Percentiles rank a stretch among this genome's conserved stretches.
phyloP scores from a whole-genome alignment of 2,329 filamentous ascomycete genomes.

The Pleomassaria siparia region DNA sequence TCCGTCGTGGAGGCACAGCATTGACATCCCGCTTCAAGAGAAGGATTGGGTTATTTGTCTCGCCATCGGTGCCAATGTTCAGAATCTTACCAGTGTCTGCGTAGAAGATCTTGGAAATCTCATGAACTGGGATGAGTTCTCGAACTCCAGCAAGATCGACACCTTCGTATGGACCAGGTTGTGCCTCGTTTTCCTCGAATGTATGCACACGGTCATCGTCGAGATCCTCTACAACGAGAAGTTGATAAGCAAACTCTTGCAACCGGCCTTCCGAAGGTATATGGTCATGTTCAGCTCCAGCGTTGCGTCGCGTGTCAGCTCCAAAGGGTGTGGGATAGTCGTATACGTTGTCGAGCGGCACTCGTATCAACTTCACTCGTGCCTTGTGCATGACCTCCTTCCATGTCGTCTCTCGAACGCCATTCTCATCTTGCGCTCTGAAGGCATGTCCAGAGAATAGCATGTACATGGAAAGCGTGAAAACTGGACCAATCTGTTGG shows the following conservation, averaged over 20 bases:
- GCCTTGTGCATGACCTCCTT: conserved; percentile 97
- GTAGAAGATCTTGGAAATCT: conserved; percentile 90
- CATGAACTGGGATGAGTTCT: conserved; percentile 68
- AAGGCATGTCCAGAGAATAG: conserved; percentile 79
- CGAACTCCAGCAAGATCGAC: conserved; percentile 64
- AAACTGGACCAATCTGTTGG: conserved; percentile 84
- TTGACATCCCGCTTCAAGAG: conserved; percentile 71
- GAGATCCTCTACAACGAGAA: conserved; percentile 81
- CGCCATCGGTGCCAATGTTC: conserved; percentile 72
- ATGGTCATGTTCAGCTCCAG: conserved; percentile 23
- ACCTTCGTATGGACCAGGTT: conserved; percentile 62
- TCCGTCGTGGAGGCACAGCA: conserved; percentile 62
- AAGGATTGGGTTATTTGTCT: conserved; percentile 72
- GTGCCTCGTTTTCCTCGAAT: conserved; percentile 61
- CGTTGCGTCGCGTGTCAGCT: conserved; percentile 11
- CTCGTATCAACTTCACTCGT: conserved; percentile 74
- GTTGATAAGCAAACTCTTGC: conserved; percentile 75
- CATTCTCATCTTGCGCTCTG: conserved; percentile 57
- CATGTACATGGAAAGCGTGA: conserved; percentile 91
- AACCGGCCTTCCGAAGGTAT: conserved; percentile 48
- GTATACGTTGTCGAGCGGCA: conserved; percentile 61
- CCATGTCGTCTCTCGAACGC: conserved; percentile 74
- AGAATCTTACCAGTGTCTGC: conserved; percentile 87
- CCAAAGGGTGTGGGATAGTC: conserved; percentile 41
- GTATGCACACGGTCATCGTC: conserved; percentile 70